A percentile compares a stretch with the other conserved stretches of the same genome.
Evolutionary conservation across 106 monocot species (phyloP).

Genomic region (Dendrobium officinale): DNA sequence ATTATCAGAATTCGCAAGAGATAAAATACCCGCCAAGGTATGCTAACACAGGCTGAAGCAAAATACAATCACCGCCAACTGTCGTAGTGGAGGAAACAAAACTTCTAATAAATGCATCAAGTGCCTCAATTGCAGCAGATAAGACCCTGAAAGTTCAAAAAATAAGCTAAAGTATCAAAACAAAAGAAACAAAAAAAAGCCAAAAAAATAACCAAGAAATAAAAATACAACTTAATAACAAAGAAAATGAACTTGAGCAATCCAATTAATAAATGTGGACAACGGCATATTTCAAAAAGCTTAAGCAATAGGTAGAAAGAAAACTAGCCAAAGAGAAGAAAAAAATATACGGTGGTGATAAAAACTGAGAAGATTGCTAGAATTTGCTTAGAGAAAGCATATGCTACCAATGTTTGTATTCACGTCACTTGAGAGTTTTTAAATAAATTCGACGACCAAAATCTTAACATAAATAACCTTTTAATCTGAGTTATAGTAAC

Average conservation of each 20-base stretch:
- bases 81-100: constrained; percentile 48
- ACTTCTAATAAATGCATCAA: constrained; percentile 79
- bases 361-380: not conserved
- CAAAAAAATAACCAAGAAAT: not conserved
- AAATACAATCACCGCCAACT: constrained; percentile 30
- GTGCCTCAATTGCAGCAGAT: constrained; percentile 82
- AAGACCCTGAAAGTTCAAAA: constrained; percentile 40
- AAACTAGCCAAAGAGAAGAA: not conserved
- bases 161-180: constrained; percentile 1
- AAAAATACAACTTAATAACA: not conserved
- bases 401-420: no score
- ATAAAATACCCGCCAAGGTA: constrained; percentile 65
- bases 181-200: constrained; percentile 2
- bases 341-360: not conserved
- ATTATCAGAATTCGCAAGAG: not conserved
- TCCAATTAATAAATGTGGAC: not conserved
- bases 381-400: no score
- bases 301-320: no score
- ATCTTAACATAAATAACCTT: not conserved
- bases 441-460: no score
- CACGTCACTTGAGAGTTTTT: no score
- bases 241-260: not conserved
- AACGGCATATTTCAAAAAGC: not conserved
- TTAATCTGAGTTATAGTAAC: not conserved
- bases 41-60: constrained; percentile 94